Percentiles rank a stretch among this genome's conserved stretches.
These are phyloP conservation scores for Malassezia sp. DNA, from an alignment of 1,284 basidiomycete genomes.

Conservation along the genomic window DNA sequence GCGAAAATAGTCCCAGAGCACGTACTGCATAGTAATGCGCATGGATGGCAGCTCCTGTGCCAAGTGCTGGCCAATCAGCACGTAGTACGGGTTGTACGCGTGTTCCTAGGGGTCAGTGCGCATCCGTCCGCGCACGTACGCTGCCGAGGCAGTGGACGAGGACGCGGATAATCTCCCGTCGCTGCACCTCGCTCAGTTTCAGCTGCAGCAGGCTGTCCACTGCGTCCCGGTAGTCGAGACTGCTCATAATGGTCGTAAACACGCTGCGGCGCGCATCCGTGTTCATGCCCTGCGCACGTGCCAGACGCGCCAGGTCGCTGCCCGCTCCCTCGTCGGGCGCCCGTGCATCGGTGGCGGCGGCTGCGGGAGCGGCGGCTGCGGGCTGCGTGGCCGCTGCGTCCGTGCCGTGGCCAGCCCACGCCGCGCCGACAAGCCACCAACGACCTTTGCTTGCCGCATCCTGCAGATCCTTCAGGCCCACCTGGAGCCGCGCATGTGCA, in stretches of 20 bases:
- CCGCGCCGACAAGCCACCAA: conserved; percentile 98
- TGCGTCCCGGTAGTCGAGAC: conserved; percentile 82
- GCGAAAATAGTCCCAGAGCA: conserved; percentile 90
- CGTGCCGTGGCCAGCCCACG: conserved; percentile 70
- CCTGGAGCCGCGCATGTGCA: conserved; percentile 27
- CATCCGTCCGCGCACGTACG: no score
- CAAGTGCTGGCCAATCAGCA: conserved; percentile 57
- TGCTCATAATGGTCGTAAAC: conserved; percentile 73
- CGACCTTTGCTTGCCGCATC: conserved; percentile 77
- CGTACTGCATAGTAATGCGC: conserved; percentile 86
- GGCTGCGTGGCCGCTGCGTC: conserved; percentile 30
- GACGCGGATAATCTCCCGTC: conserved; percentile 84
- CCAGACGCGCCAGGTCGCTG: conserved; percentile 59
- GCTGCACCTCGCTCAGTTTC: conserved; percentile 75
- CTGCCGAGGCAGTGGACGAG: conserved; percentile 75
- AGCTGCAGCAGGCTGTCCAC: conserved; percentile 73
- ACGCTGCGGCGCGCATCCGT: conserved; percentile 82
- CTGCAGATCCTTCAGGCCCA: conserved; percentile 62
- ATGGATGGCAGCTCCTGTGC: conserved; percentile 53
- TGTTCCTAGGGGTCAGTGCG: conserved; percentile 56
- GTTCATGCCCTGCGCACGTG: conserved; percentile 93
- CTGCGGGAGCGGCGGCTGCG: not conserved
- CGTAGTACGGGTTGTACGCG: conserved; percentile 89
- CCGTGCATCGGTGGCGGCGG: not conserved
- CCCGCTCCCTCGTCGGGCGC: conserved; percentile 48